phyloP scores from a whole-genome alignment of 768 basidiomycete genomes.

The Tricholoma sp. region DNA sequence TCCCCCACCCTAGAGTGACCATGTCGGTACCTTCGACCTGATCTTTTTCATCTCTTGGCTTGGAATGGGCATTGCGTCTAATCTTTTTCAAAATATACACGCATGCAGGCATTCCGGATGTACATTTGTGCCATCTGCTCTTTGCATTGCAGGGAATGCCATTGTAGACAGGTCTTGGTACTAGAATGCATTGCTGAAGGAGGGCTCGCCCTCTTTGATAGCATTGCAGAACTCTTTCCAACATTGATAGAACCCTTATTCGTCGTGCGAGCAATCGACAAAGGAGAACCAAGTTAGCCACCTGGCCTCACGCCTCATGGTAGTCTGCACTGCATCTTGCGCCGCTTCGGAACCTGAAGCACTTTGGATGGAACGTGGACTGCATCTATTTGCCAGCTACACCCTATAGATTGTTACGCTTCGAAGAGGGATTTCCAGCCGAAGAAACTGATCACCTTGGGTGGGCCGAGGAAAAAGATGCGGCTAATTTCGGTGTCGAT shows the following conservation, averaged over 20 bases:
- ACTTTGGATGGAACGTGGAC: slow-evolving; percentile 23
- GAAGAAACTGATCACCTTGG: not conserved
- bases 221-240: slow-evolving; percentile 15
- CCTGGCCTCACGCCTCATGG: slow-evolving; percentile 22
- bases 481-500: not conserved
- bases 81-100: slow-evolving; percentile 22
- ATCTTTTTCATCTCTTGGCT: slow-evolving; percentile 11
- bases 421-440: not conserved
- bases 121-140: slow-evolving; percentile 7
- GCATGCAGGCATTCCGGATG: slow-evolving; percentile 18
- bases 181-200: slow-evolving; percentile 22
- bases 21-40: slow-evolving; percentile 13
- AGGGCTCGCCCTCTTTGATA: slow-evolving; percentile 14
- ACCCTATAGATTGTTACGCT: not conserved
- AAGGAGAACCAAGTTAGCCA: slow-evolving; percentile 13
- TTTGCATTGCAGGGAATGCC: slow-evolving; percentile 12
- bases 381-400: not conserved
- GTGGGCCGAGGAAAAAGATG: not conserved
- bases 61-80: not conserved
- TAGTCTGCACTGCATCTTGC: slow-evolving; percentile 19
- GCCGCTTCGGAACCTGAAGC: slow-evolving; percentile 12
- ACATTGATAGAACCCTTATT: slow-evolving; percentile 20
- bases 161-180: slow-evolving; percentile 19
- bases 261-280: slow-evolving; percentile 21
- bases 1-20: slow-evolving; percentile 17